Evolutionary conservation across 2,329 filamentous ascomycete genomes (phyloP), one percentile per base, ranked within the genome.

Genomic region (Hymenoscyphus salicellus): DNA sequence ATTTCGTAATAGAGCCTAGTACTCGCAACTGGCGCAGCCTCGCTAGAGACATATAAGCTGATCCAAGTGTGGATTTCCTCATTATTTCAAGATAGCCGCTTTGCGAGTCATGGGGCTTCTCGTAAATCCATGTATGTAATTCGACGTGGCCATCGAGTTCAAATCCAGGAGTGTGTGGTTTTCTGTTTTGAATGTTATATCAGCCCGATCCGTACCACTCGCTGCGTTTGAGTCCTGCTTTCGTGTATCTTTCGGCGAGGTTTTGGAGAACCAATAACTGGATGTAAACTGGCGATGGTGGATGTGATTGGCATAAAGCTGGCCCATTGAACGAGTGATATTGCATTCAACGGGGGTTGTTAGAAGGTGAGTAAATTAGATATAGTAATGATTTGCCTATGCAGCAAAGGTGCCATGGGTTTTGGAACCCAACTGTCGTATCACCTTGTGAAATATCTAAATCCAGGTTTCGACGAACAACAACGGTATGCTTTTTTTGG

Each of bases 51-150:
- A 33, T 33, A 33, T 8, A 33, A 8, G 11, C 32, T 33, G 32
- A 32, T 32, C 30, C 30, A 32, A 32, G 30, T 32, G 30, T 4
- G 30, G 7, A 32, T 32, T 7, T 32, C 30, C 30, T 32, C 30
- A 32, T 32, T 7, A 32, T 3, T 4, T 7, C 30, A 32, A 83
- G 78, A 72, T 92, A 92, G 0, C 70, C 71, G 71, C 93, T 90
- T 0, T 87, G 87, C 91, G 90, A 94, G 70, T 90, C 88, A 69
- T 89, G 38, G n/a, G n/a, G n/a, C n/a, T n/a, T n/a, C n/a, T n/a
- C n/a, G n/a, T n/a, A n/a, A n/a, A 94, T 87, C 91, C 91, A 95
- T 0, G 89, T 85, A 1, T 94, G 79, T 2, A 92, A 78, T 0
- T 84, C 89, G 0, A 91, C 84, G 0, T 91, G 91, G 6, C 84